Evolutionary conservation across 129 eudicot genomes (phyloP), one percentile per base, ranked within the genome.

Genomic region (Flaveria trinervia): DNA sequence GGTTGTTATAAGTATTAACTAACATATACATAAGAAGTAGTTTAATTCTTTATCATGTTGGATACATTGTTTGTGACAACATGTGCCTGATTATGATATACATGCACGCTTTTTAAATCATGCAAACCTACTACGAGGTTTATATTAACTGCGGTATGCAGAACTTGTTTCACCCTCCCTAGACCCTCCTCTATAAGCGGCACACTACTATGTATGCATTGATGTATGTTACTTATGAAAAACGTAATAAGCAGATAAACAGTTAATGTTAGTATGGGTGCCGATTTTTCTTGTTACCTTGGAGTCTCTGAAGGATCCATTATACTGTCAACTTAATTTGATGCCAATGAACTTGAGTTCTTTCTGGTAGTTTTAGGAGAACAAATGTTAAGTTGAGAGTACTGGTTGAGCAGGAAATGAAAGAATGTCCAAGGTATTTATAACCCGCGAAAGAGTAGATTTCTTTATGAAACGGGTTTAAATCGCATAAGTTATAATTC

Each of bases 231-330:
- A 61, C 67, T 12, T 17, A 61, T 25, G n/a, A 61, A 9, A 26
- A 61, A 25, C 43, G 3, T 25, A 26, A 26, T 8, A 9, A 12
- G 67, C 9, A 26, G 69, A 64, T 64, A 26, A 61, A 25, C 18
- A 15, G 36, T 61, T 61, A 9, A 26, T 26, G 9, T 45, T 14
- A 49, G 54, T 14, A 49, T 4, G 54, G 17, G 16, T 49, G 54
- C 17, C n/a, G 54, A 49, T 49, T 49, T 49, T 14, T 14, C 20
- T 55, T 44, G 65, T 56, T 80, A 88, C 98, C 98, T 88, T 48
- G 80, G 82, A 82, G 88, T 78, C 69, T 88, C 98, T 11, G 91
- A 84, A 66, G 88, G 68, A 70, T 90, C 90, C 88, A 80, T 85
- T 65, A 25, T 30, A 75, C 82, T 83, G 70, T 66, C 67, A 67